phyloP scores from a whole-genome alignment of 768 basidiomycete genomes.

The Tubosaeta brunneosetosa region DNA sequence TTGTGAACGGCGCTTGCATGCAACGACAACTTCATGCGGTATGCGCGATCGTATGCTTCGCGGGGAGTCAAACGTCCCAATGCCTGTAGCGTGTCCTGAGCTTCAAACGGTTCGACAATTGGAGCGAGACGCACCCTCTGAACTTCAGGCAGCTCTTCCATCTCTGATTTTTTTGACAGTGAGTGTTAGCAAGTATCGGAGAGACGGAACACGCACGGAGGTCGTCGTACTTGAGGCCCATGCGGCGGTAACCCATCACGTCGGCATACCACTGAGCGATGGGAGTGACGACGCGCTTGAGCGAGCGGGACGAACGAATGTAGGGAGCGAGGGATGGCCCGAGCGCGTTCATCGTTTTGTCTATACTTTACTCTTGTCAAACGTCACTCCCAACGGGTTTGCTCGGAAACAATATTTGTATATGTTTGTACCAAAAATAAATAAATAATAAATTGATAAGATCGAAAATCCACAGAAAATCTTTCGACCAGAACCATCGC shows the following conservation, averaged over 20 bases:
- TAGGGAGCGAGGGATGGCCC: conserved; percentile 73
- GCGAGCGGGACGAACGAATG: conserved; percentile 62
- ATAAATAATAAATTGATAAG: conserved; percentile 24
- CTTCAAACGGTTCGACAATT: neutral
- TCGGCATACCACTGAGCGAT: conserved; percentile 80
- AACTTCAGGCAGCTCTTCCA: conserved; percentile 74
- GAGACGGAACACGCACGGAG: conserved; percentile 55
- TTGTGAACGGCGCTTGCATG: conserved; percentile 78
- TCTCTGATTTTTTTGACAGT: conserved; percentile 38
- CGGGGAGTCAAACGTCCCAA: conserved; percentile 72
- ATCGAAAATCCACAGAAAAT: conserved; percentile 19
- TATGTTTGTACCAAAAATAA: conserved; percentile 33
- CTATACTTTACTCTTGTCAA: no score
- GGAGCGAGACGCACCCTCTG: conserved; percentile 55
- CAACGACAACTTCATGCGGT: conserved; percentile 74
- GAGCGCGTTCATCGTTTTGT: conserved; percentile 40
- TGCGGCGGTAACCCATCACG: conserved; percentile 75
- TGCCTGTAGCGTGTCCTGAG: conserved; percentile 50
- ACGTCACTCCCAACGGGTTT: conserved; percentile 19
- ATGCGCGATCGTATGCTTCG: conserved; percentile 86
- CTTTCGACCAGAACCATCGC: conserved; percentile 28
- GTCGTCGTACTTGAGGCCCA: conserved; percentile 94
- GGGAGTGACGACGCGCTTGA: conserved; percentile 68
- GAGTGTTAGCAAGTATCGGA: neutral
- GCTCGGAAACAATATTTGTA: conserved; percentile 36